Evolutionary conservation across 257 asterid genomes (phyloP).

Genomic region (Echites panduratus): DNA sequence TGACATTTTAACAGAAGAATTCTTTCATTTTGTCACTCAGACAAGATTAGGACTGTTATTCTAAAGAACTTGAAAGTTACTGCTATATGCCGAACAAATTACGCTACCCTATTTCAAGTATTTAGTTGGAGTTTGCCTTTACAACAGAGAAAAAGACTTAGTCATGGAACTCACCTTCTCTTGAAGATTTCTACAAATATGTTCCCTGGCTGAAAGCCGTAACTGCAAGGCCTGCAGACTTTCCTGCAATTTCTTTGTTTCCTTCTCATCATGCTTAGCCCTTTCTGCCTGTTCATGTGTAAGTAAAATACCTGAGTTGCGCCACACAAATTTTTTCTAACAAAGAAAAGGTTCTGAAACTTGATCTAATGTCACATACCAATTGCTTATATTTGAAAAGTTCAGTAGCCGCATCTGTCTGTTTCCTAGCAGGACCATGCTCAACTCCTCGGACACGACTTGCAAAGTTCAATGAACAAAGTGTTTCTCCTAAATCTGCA

Average conservation of each 20-base stretch:
- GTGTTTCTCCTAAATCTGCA: slow-evolving; percentile 77
- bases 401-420: slow-evolving; percentile 58
- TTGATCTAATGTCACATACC: slow-evolving; percentile 37
- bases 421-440: slow-evolving; percentile 86
- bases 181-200: slow-evolving; percentile 68
- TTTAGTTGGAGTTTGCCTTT: not conserved
- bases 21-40: not conserved
- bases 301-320: slow-evolving; percentile 15
- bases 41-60: not conserved
- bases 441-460: slow-evolving; percentile 93
- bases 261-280: slow-evolving; percentile 83
- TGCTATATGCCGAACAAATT: not conserved
- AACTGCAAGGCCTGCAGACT: slow-evolving; percentile 66
- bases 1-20: slow-evolving; percentile 11
- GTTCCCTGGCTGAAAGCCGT: slow-evolving; percentile 74
- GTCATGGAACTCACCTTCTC: slow-evolving; percentile 53
- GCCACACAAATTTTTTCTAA: not conserved
- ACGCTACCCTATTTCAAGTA: not conserved
- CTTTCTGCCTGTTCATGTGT: slow-evolving; percentile 68
- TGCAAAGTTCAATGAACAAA: slow-evolving; percentile 87
- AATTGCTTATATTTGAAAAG: slow-evolving; percentile 72
- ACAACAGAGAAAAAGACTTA: not conserved
- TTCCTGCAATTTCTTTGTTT: slow-evolving; percentile 82
- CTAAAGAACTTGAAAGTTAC: not conserved
- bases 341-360: not conserved